These are phyloP conservation scores for Dioscorea dumetorum DNA, from an alignment of 106 monocot genomes.

Conservation along the genomic window DNA sequence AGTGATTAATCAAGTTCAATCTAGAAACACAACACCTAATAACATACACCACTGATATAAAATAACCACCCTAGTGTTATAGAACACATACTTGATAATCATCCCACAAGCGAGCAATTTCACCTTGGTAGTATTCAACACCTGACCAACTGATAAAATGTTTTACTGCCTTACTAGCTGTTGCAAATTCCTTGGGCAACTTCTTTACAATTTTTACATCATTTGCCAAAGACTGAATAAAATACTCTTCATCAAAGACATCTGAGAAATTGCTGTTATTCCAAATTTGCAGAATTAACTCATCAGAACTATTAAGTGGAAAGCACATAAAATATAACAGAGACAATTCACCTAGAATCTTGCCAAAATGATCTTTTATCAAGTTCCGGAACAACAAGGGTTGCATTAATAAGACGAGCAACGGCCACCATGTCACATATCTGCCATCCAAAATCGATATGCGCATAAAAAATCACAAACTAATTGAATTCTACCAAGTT, in stretches of 20 bases:
- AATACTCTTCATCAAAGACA: constrained; percentile 85
- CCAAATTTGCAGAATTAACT: constrained; percentile 13
- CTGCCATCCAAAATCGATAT: constrained; percentile 25
- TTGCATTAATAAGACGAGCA: constrained; percentile 86
- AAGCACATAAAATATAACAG: background rate
- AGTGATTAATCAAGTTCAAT: background rate
- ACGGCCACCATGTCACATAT: constrained; percentile 97
- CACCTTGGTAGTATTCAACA: constrained; percentile 67
- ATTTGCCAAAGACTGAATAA: constrained; percentile 54
- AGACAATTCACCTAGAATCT: constrained; percentile 56
- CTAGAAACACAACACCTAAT: too few species aligned
- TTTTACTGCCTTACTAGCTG: constrained; percentile 52
- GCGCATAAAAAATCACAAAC: too few species aligned
- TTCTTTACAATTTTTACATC: constrained; percentile 82
- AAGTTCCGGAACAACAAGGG: constrained; percentile 86
- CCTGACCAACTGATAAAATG: constrained; percentile 91
- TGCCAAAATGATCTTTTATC: constrained; percentile 97
- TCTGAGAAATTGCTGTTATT: constrained; percentile 84
- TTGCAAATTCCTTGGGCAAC: constrained; percentile 65
- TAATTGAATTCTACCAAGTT: too few species aligned
- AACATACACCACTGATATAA: background rate
- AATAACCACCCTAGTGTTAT: background rate
- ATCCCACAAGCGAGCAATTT: constrained; percentile 72
- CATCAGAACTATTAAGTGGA: background rate
- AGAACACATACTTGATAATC: constrained; percentile 48